A percentile compares a stretch with the other conserved stretches of the same genome.
Conservation (phyloP, 257 asterid species). For the Mitragyna speciosa region DNA sequence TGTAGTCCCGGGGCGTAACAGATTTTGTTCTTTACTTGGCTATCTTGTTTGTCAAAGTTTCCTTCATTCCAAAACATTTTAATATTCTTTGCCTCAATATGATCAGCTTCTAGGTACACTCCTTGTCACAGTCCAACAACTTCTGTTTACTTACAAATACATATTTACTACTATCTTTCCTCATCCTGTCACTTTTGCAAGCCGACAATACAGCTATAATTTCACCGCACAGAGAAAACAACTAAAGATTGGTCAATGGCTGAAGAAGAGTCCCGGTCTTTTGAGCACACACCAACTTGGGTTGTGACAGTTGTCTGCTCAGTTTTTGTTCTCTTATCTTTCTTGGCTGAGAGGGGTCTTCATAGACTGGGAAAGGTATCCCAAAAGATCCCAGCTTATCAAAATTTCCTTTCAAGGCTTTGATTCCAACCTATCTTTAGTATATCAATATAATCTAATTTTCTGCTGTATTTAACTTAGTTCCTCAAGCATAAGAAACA, state of each 20-base stretch:
- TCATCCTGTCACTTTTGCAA: background rate
- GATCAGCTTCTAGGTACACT: background rate
- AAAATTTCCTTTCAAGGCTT: background rate
- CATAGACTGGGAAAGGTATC: slow-evolving; percentile 73
- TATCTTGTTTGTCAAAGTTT: slow-evolving; percentile 19
- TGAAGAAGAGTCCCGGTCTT: slow-evolving; percentile 38
- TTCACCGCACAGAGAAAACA: background rate
- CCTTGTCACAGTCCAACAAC: background rate
- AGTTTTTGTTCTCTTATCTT: slow-evolving; percentile 64
- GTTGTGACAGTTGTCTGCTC: slow-evolving; percentile 73
- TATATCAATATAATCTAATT: background rate
- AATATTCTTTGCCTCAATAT: slow-evolving; percentile 47
- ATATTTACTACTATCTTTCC: background rate
- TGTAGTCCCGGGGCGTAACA: too few species aligned
- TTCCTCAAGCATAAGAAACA: slow-evolving; percentile 49
- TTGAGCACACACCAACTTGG: slow-evolving; percentile 83
- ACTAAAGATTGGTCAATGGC: slow-evolving; percentile 15
- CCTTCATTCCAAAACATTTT: slow-evolving; percentile 17
- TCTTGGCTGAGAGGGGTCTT: slow-evolving; percentile 68
- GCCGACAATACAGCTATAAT: background rate
- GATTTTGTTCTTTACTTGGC: slow-evolving; percentile 54
- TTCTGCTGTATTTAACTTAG: slow-evolving; percentile 30
- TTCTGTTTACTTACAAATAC: background rate
- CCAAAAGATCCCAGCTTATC: background rate
- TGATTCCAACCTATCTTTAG: background rate